Conservation (phyloP, 208 protist species). For the Phytomonas sp. region DNA sequence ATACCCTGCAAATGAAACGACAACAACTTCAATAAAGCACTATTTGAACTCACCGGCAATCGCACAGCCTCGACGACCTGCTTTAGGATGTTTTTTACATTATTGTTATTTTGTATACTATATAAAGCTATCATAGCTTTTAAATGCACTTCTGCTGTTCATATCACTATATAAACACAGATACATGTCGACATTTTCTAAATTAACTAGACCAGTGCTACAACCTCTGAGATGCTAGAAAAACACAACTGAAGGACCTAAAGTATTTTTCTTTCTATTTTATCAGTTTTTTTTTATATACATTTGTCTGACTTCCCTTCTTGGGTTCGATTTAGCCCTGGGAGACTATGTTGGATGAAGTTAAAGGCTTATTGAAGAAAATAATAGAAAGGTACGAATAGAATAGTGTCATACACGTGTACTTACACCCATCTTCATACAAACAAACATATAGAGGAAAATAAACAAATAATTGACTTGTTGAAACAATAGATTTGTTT, state of each 20-base stretch:
- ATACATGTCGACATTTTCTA: neutral
- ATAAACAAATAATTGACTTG: neutral
- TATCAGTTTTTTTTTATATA: neutral
- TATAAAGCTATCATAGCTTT: slow-evolving; percentile 8
- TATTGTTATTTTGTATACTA: neutral
- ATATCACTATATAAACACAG: neutral
- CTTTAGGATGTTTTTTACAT: slow-evolving; percentile 5
- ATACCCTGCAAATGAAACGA: neutral
- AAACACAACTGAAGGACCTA: neutral
- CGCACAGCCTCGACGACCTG: neutral
- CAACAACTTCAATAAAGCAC: neutral
- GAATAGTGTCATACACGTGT: slow-evolving; percentile 8
- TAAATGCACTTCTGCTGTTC: neutral
- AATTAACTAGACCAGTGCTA: neutral
- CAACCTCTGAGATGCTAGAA: neutral
- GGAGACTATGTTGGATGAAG: neutral
- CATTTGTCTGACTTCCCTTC: neutral
- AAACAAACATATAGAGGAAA: neutral
- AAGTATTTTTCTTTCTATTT: neutral
- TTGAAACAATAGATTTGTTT: slow-evolving; percentile 1
- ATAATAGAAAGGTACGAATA: slow-evolving; percentile 2
- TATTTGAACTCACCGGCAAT: neutral
- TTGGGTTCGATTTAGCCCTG: neutral
- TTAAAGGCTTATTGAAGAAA: neutral
- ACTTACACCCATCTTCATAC: slow-evolving; percentile 3